phyloP scores from a whole-genome alignment of 345 rosid genomes.

The Brassica carinata region DNA sequence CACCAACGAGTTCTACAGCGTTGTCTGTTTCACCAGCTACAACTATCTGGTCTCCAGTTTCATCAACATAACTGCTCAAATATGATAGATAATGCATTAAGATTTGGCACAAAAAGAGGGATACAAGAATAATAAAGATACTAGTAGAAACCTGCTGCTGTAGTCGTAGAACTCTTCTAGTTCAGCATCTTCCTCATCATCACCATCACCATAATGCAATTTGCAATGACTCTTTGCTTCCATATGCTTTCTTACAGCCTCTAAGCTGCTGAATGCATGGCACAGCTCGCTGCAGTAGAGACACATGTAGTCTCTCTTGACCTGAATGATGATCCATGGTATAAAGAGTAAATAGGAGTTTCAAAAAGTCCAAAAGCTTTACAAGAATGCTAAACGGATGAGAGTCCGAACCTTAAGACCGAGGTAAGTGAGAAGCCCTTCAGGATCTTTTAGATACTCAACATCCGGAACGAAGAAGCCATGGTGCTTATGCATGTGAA shows the following conservation, averaged over 20 bases:
- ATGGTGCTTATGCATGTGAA: conserved; percentile 94
- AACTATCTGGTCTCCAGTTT: conserved; percentile 73
- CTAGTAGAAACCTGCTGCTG: conserved; percentile 67
- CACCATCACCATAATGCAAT: conserved; percentile 90
- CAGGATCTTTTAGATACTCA: conserved; percentile 84
- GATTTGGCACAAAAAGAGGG: neutral
- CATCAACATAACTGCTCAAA: conserved; percentile 69
- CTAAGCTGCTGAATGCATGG: conserved; percentile 76
- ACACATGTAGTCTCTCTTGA: conserved; percentile 82
- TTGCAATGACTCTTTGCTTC: conserved; percentile 91
- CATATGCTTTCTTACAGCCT: conserved; percentile 98
- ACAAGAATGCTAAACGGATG: conserved; percentile 2
- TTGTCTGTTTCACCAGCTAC: conserved; percentile 58
- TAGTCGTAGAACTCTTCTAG: conserved; percentile 96
- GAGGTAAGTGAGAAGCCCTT: conserved; percentile 82
- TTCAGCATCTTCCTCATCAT: conserved; percentile 89
- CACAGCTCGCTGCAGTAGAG: conserved; percentile 83
- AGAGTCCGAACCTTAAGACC: conserved; percentile 72
- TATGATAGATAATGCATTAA: neutral
- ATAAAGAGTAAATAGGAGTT: neutral
- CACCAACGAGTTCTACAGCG: conserved; percentile 67
- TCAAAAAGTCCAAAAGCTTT: neutral
- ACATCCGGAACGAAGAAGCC: conserved; percentile 90
- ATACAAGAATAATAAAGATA: conserved; percentile 8
- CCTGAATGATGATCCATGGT: conserved; percentile 45